Evolutionary conservation across 75 land plant genomes (phyloP), one percentile per base, ranked within the genome.

Genomic region (Pinus taeda): DNA sequence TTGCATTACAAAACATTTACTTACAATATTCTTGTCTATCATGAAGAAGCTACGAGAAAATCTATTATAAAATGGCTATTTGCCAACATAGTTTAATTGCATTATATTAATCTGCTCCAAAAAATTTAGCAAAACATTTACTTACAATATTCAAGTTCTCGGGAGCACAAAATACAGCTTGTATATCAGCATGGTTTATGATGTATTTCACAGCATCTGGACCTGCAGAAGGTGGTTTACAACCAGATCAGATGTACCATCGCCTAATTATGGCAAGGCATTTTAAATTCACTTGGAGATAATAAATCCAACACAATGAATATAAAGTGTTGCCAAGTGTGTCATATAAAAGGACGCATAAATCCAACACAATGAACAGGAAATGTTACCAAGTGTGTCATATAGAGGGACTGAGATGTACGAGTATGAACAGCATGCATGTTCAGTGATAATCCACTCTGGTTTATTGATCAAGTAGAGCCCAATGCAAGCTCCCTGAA

Each of bases 161-260:
- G 22, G 89, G 98, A 66, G 92, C 91, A 80, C 99, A 97, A 78
- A 97, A 97, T 21, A 95, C 90, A 75, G 81, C 92, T 74, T 88
- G 77, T 49, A 93, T 79, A 76, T 74, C 82, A 64, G 96, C 91
- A 87, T 97, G 99, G 77, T 91, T 91, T 59, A 93, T 88, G 73
- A 97, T 95, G 75, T 86, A 97, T 72, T 83, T 85, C 63, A 93
- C 98, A 67, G 99, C 99, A 88, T 93, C 98, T 59, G 96, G 99
- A 77, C 99, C 99, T 97, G 91, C 49, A 85, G n/a, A 57, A 49
- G 55, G 55, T 49, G 2, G 55, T 49, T 49, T 49, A 49, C 55
- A 49, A 11, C 55, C 11, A 49, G 55, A 49, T 49, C 55, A 49
- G 55, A 49, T 49, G 55, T 49, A 9, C 11, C 55, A 1, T 11